Percentiles rank a stretch among this genome's conserved stretches.
Conservation (phyloP, 2,329 filamentous ascomycete species). For the Trichoderma sp. region DNA sequence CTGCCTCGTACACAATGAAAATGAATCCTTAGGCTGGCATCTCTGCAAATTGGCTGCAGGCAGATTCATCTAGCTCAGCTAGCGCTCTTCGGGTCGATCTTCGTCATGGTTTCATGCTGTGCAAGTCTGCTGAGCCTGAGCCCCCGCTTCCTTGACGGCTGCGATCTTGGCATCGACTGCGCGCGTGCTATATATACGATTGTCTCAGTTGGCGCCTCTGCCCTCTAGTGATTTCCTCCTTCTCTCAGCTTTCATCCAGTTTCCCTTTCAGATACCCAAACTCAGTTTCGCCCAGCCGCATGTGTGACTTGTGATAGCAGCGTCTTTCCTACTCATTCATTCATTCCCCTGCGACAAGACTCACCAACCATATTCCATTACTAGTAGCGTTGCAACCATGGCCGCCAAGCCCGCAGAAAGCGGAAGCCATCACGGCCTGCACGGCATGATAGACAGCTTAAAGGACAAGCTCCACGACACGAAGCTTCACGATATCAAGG, state of each 20-base stretch:
- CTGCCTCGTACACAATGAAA: neutral
- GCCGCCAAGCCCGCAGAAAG: constrained; percentile 20
- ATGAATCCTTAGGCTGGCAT: no score
- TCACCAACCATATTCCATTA: neutral
- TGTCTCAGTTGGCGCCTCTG: neutral
- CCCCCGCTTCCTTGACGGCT: constrained; percentile 21
- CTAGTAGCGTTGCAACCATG: neutral
- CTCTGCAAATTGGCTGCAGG: no score
- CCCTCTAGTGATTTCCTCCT: neutral
- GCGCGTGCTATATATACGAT: neutral
- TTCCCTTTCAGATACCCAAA: neutral
- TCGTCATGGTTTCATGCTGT: constrained; percentile 19
- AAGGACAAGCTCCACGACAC: constrained; percentile 59
- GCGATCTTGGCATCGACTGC: constrained; percentile 33
- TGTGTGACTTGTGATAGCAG: neutral
- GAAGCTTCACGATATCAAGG: constrained; percentile 59
- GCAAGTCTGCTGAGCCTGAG: constrained; percentile 9
- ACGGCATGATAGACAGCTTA: constrained; percentile 48
- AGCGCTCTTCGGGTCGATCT: constrained; percentile 21
- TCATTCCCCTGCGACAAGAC: neutral
- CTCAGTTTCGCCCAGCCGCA: no score
- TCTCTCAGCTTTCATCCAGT: neutral
- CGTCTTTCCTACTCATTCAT: neutral
- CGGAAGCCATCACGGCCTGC: constrained; percentile 33
- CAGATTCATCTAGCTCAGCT: neutral